Conservation (phyloP, 164 flowering plant species). For the Cinnamomum chago region DNA sequence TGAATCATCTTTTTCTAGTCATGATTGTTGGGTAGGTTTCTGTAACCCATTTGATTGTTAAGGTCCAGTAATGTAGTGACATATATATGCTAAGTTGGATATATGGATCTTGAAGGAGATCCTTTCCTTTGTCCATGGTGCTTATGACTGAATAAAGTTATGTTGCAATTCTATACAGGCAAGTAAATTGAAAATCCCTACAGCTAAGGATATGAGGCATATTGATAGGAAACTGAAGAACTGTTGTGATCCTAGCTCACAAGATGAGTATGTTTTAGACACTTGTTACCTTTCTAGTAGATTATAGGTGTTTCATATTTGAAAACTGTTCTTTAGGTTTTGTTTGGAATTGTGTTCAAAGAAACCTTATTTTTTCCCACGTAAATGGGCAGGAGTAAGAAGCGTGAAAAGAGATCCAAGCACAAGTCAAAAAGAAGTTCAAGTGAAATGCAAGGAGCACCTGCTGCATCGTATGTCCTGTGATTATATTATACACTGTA, state of each 20-base stretch:
- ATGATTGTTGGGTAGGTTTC: too few relatives aligned
- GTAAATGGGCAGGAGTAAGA: slow-evolving; percentile 36
- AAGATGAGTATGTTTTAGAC: slow-evolving; percentile 55
- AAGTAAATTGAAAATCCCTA: slow-evolving; percentile 47
- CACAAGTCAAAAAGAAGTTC: slow-evolving; percentile 58
- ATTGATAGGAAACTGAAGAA: slow-evolving; percentile 84
- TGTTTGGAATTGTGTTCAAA: background rate
- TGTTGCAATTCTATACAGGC: slow-evolving; percentile 33
- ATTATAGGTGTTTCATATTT: background rate
- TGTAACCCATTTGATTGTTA: too few relatives aligned
- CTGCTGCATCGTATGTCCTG: slow-evolving; percentile 16
- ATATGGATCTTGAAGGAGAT: too few relatives aligned
- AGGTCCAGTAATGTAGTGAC: too few relatives aligned
- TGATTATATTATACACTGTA: background rate
- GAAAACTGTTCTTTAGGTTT: background rate
- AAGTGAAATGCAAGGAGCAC: slow-evolving; percentile 31
- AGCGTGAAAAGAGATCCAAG: slow-evolving; percentile 74
- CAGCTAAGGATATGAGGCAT: slow-evolving; percentile 88
- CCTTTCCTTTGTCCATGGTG: background rate
- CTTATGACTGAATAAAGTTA: background rate
- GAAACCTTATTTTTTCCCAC: background rate
- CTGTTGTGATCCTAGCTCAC: slow-evolving; percentile 78
- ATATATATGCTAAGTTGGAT: too few relatives aligned
- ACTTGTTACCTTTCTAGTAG: background rate
- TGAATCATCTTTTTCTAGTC: too few relatives aligned